Conservation (phyloP, 2,329 filamentous ascomycete species). For the Cucurbitaria berberidis region DNA sequence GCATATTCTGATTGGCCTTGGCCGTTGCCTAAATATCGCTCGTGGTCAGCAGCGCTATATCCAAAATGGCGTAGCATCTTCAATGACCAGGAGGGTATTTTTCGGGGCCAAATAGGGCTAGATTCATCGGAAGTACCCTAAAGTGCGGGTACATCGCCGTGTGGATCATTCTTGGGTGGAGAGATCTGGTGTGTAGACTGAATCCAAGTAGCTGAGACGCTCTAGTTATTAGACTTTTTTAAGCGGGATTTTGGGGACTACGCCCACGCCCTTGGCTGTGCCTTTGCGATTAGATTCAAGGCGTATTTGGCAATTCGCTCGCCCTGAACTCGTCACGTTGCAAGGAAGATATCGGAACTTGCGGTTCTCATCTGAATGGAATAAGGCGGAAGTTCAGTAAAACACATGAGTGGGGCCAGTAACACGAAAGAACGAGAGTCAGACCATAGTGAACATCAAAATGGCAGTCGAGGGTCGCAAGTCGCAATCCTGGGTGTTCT, state of each 20-base stretch:
- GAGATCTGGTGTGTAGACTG: background rate
- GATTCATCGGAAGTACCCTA: background rate
- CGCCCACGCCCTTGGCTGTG: background rate
- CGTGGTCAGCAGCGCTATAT: background rate
- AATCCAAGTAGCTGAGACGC: background rate
- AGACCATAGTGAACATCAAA: background rate
- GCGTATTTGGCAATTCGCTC: background rate
- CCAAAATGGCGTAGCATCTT: slow-evolving; percentile 3
- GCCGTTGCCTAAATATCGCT: slow-evolving; percentile 3
- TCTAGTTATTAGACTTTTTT: background rate
- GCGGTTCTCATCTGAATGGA: too few species aligned
- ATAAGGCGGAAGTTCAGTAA: background rate
- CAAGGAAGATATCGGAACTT: background rate
- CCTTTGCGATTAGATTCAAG: background rate
- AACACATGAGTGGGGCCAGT: background rate
- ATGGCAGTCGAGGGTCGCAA: background rate
- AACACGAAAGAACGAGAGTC: background rate
- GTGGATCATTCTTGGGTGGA: background rate
- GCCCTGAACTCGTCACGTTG: background rate
- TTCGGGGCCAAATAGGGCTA: background rate
- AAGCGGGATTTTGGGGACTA: background rate
- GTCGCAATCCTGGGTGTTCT: background rate
- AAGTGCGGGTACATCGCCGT: background rate
- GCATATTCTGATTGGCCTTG: slow-evolving; percentile 8
- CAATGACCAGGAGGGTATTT: background rate